phyloP scores from a whole-genome alignment of 1,284 basidiomycete genomes.

The Leccinum angustisporum region DNA sequence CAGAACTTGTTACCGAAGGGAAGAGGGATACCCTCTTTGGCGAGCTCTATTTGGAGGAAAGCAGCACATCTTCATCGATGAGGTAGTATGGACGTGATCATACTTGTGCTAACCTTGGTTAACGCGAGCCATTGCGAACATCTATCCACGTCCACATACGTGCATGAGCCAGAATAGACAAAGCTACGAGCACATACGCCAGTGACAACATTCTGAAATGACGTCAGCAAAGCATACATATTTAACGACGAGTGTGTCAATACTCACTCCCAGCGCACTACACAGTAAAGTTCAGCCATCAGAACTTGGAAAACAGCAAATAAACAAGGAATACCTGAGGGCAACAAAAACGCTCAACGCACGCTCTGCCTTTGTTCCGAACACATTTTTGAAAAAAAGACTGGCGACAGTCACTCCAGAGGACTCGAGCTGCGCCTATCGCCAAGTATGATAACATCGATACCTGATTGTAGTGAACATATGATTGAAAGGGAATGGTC shows the following conservation, averaged over 20 bases:
- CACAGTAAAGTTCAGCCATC: background rate
- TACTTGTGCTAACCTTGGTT: conserved; percentile 40
- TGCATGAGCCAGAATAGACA: background rate
- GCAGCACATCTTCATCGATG: background rate
- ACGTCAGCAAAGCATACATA: conserved; percentile 9
- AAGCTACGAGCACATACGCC: conserved; percentile 21
- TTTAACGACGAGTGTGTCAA: background rate
- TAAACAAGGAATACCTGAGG: conserved; percentile 38
- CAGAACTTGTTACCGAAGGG: conserved; percentile 40
- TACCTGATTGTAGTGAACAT: background rate
- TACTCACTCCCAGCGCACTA: conserved; percentile 32
- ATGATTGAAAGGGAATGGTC: background rate
- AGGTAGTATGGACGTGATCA: background rate
- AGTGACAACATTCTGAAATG: conserved; percentile 35
- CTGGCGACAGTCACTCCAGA: conserved; percentile 52
- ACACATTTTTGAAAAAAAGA: conserved; percentile 55
- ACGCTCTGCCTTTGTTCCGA: conserved; percentile 45
- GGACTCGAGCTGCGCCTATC: conserved; percentile 42
- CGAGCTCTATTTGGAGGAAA: conserved; percentile 33
- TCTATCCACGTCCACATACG: conserved; percentile 24
- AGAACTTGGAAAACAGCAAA: background rate
- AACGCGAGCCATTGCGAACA: conserved; percentile 45
- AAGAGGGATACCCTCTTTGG: conserved; percentile 41
- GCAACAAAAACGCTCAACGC: conserved; percentile 54
- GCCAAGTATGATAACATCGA: background rate